phyloP scores from a whole-genome alignment of 805 yeast species.

The Candida silvatica region DNA sequence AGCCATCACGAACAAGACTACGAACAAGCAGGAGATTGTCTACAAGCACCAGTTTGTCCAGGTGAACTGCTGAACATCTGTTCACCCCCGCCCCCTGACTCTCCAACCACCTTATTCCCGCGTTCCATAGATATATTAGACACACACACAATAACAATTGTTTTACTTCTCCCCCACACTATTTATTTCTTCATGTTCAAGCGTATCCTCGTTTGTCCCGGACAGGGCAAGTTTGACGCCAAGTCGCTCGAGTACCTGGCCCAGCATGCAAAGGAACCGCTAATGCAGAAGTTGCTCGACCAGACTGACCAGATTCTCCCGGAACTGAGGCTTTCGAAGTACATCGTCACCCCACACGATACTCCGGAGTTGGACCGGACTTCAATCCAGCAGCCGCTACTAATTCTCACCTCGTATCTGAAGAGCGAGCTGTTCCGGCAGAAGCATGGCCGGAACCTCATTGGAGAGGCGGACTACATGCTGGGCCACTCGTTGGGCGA shows the following conservation, averaged over 20 bases:
- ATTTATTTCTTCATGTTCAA: neutral
- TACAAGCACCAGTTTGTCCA: slow-evolving; percentile 20
- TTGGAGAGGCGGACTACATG: slow-evolving; percentile 14
- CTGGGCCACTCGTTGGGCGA: slow-evolving; percentile 31
- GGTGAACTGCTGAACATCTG: slow-evolving; percentile 18
- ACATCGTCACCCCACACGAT: slow-evolving; percentile 10
- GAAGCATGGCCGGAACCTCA: slow-evolving; percentile 13
- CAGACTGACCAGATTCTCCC: slow-evolving; percentile 16
- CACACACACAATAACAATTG: no score
- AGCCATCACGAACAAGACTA: slow-evolving; percentile 7
- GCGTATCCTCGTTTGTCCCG: slow-evolving; percentile 18
- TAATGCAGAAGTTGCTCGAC: slow-evolving; percentile 8
- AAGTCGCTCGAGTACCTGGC: slow-evolving; percentile 7
- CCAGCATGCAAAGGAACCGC: slow-evolving; percentile 4
- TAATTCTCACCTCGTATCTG: slow-evolving; percentile 20
- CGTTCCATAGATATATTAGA: no score
- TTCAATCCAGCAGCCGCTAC: slow-evolving; percentile 24
- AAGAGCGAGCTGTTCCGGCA: slow-evolving; percentile 11
- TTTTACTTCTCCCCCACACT: neutral
- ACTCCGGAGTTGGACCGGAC: slow-evolving; percentile 8
- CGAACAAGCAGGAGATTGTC: slow-evolving; percentile 9
- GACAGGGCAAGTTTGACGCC: slow-evolving; percentile 22
- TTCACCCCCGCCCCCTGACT: neutral
- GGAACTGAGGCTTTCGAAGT: slow-evolving; percentile 10
- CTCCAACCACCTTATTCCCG: no score